phyloP scores from a whole-genome alignment of 2,329 filamentous ascomycete genomes.

The Endothia cerciana region DNA sequence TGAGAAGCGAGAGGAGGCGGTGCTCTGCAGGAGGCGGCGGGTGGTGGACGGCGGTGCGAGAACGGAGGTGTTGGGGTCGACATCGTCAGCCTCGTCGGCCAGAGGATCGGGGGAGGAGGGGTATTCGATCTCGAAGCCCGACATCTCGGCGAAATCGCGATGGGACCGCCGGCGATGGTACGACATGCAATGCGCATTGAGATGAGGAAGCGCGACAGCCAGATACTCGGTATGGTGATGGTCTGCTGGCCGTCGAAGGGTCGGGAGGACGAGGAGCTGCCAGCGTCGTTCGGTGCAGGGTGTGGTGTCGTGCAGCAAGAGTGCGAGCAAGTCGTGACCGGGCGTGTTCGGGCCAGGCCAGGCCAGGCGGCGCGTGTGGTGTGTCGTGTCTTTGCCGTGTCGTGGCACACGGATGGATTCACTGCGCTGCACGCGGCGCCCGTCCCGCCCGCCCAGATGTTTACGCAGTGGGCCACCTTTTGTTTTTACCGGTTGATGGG shows the following conservation, averaged over 20 bases:
- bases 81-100: constrained; percentile 41
- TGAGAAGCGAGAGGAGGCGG: constrained; percentile 43
- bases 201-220: constrained; percentile 1
- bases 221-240: neutral
- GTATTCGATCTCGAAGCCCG: constrained; percentile 35
- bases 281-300: neutral
- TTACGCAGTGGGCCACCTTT: constrained; percentile 11
- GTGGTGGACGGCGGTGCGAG: constrained; percentile 25
- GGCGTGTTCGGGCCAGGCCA: constrained; percentile 8
- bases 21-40: constrained; percentile 49
- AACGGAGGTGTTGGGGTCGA: constrained; percentile 30
- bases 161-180: constrained; percentile 29
- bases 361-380: neutral
- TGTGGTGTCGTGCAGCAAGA: neutral
- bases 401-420: neutral
- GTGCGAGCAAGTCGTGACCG: neutral
- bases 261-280: neutral
- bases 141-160: constrained; percentile 31
- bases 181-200: constrained; percentile 30
- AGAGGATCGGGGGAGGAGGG: constrained; percentile 42
- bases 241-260: neutral
- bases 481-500: constrained; percentile 12
- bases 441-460: constrained; percentile 3
- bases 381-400: constrained; percentile 3
- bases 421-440: neutral